Base-by-base conservation (phyloP, 2,329 filamentous ascomycete species). In the Magnaporthales sp. region DNA sequence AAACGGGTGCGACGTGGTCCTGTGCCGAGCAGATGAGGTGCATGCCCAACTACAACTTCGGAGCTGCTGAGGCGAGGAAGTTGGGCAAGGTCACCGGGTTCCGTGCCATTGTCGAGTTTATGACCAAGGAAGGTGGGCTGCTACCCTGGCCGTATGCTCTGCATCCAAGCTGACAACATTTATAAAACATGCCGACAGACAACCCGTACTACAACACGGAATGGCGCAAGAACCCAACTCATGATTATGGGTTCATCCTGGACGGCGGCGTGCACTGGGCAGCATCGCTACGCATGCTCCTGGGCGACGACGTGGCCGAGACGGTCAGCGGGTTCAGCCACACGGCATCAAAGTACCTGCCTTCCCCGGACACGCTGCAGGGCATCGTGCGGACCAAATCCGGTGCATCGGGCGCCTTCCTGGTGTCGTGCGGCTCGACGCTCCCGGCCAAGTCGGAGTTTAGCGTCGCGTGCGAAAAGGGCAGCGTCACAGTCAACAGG, bases 1-100 rank as follows among this genome's bases (percentile, higher is more conserved):
- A 9, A 15, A 65, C 24, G 66, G 72, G 67, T 77, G 64, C 78
- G 11, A 83, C 81, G 6, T 86, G 87, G 77, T 80, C 80, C 15
- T 82, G 93, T 3, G 91, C 89, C 0, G 91, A 93, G 76, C 92
- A 93, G 76, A 90, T 86, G 73, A 84, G 91, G 64, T 92, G 87
- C 77, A 75, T 85, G 66, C 79, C 83, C 30, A 79, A 80, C 19
- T 86, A 86, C 72, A 67, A 75, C 13, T 83, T 83, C 70, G 89
- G 80, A 0, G 77, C 78, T 0, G 71, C 80, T 65, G 78, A 83
- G 69, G 75, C 85, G 9, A 74, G 80, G 68, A 77, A 80, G 65
- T 77, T 89, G 1, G 86, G 86, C 9, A 80, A 80, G 68, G 74
- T 87, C 1, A 76, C 84, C 2, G 78, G 83, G 15, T 89, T 90